These are phyloP conservation scores for Mimosa pudica DNA, from an alignment of 306 rosid species.

Conservation along the genomic window DNA sequence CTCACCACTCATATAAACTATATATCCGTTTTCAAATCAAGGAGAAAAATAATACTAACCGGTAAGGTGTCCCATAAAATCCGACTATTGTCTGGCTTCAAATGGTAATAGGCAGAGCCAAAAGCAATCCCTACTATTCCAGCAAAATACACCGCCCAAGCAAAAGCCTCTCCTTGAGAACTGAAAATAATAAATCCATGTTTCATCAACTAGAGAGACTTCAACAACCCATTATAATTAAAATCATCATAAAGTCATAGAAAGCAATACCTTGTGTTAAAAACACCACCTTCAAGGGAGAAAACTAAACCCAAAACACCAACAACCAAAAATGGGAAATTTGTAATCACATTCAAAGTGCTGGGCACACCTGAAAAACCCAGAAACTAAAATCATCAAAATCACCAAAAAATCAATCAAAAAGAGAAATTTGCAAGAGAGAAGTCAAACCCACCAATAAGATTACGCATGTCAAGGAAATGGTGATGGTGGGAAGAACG, in stretches of 20 bases:
- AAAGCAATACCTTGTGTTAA: conserved; percentile 49
- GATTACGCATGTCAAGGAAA: conserved; percentile 69
- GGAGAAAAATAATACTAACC: conserved; percentile 40
- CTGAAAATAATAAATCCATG: conserved; percentile 27
- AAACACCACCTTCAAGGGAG: conserved; percentile 52
- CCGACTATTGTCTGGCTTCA: conserved; percentile 57
- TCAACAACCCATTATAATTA: background rate
- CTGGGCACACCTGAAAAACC: conserved; percentile 66
- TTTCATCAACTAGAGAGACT: background rate
- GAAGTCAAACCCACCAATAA: conserved; percentile 46
- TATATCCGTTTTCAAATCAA: conserved; percentile 24
- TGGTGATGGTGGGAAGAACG: conserved; percentile 53
- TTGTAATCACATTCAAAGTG: conserved; percentile 69
- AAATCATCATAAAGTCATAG: background rate
- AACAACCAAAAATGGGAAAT: conserved; percentile 72
- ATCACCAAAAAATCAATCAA: conserved; percentile 20
- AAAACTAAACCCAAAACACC: conserved; percentile 71
- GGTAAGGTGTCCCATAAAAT: conserved; percentile 70
- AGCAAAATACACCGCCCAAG: conserved; percentile 58
- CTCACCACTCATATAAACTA: background rate
- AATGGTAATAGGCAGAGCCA: conserved; percentile 70
- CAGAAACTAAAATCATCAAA: conserved; percentile 30
- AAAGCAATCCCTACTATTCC: conserved; percentile 61
- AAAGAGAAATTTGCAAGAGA: background rate
- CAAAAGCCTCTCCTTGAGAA: conserved; percentile 50